Conservation (phyloP, 2,329 filamentous ascomycete species). For the Pestalotiopsis sp. region DNA sequence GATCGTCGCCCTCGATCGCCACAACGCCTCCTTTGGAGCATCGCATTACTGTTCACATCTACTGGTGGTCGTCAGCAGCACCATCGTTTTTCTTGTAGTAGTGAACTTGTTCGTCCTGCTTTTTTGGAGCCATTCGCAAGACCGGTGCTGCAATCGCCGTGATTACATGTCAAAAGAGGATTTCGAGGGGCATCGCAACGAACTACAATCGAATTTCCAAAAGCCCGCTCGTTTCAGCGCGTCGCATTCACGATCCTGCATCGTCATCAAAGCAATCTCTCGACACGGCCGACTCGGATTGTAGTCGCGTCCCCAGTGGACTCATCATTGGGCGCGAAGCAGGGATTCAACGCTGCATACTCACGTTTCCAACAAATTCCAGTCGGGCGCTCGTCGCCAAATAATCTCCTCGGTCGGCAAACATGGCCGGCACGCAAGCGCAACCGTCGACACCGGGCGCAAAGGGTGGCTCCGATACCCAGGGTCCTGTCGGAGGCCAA, state of each 20-base stretch:
- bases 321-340: background rate
- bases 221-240: background rate
- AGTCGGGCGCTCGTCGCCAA: background rate
- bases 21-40: background rate
- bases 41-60: background rate
- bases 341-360: background rate
- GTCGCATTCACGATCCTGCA: slow-evolving; percentile 10
- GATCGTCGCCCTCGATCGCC: background rate
- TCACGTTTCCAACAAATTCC: background rate
- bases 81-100: background rate
- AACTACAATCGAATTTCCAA: background rate
- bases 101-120: background rate
- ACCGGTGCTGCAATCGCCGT: background rate
- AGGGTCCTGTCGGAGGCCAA: background rate
- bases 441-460: slow-evolving; percentile 3
- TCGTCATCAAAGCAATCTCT: background rate
- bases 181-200: background rate
- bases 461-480: background rate
- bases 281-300: background rate
- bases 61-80: background rate
- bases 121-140: background rate
- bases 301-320: background rate
- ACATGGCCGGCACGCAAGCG: slow-evolving; percentile 25
- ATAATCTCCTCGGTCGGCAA: background rate
- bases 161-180: background rate